Evolutionary conservation across 495 filamentous ascomycete species (phyloP).

Genomic region (Penicillium cosmopolitanum): DNA sequence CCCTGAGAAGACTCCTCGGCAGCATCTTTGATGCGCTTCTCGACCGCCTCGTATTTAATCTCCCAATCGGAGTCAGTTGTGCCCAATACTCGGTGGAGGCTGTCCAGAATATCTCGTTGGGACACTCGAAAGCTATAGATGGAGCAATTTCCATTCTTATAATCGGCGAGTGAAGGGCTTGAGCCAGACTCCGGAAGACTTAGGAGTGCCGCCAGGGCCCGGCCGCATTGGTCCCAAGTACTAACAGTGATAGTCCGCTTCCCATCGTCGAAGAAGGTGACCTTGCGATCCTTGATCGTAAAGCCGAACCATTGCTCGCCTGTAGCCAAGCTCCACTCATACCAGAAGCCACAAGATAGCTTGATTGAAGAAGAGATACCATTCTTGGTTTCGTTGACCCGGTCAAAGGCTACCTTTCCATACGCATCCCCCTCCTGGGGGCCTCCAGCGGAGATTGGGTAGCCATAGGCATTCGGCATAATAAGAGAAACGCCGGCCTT

Average conservation of each 20-base stretch:
- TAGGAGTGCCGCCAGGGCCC: conserved; percentile 46
- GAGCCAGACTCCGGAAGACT: conserved; percentile 36
- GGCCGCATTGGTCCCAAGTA: conserved; percentile 51
- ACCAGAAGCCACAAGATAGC: conserved; percentile 56
- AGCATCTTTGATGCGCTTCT: conserved; percentile 49
- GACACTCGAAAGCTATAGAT: conserved; percentile 52
- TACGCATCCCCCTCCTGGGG: conserved; percentile 29
- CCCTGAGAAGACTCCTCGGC: conserved; percentile 46
- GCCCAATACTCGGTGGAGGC: conserved; percentile 55
- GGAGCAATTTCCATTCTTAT: conserved; percentile 43
- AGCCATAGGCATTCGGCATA: conserved; percentile 62
- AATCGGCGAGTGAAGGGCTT: conserved; percentile 32
- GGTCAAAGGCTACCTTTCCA: neutral
- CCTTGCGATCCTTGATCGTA: conserved; percentile 39
- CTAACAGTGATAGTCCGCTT: conserved; percentile 38
- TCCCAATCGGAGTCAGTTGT: conserved; percentile 56
- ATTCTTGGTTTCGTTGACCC: conserved; percentile 39
- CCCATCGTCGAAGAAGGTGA: conserved; percentile 56
- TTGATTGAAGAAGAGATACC: conserved; percentile 53
- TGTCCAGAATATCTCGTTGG: conserved; percentile 59
- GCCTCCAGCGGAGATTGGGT: conserved; percentile 29
- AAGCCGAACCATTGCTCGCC: conserved; percentile 48
- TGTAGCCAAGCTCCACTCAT: conserved; percentile 50
- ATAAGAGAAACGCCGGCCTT: conserved; percentile 64
- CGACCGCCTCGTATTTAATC: conserved; percentile 44